A percentile compares a stretch with the other conserved stretches of the same genome.
These are phyloP conservation scores for Fusarium sp. DNA, from an alignment of 2,329 filamentous ascomycete species.

Conservation along the genomic window DNA sequence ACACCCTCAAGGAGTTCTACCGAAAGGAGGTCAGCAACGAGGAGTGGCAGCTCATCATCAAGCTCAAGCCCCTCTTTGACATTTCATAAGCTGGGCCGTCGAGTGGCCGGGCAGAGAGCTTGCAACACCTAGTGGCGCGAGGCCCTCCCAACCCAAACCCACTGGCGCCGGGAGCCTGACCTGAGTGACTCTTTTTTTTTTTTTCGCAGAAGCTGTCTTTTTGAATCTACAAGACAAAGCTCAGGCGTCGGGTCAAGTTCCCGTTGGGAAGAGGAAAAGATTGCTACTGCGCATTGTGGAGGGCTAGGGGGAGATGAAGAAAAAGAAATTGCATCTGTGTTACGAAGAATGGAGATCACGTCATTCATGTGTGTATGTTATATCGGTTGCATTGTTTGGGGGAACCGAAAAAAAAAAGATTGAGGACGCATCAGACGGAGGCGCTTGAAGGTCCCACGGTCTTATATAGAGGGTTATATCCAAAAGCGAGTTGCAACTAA, in stretches of 20 bases:
- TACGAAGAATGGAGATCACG: neutral
- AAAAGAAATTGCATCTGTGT: conserved; percentile 23
- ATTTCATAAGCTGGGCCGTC: conserved; percentile 68
- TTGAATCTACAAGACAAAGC: neutral
- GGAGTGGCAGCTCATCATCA: conserved; percentile 94
- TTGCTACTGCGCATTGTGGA: conserved; percentile 4
- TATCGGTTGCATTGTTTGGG: conserved; percentile 25
- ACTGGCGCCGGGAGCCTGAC: conserved; percentile 20
- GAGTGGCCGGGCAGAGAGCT: neutral
- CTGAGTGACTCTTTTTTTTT: neutral
- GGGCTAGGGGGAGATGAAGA: conserved; percentile 4
- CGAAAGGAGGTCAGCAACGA: conserved; percentile 87
- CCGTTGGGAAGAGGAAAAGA: conserved; percentile 1
- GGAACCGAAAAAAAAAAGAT: conserved; percentile 6
- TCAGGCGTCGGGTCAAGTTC: conserved; percentile 2
- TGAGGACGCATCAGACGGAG: conserved; percentile 12
- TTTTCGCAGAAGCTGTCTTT: neutral
- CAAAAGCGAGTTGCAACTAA: conserved; percentile 19
- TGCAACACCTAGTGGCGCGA: neutral
- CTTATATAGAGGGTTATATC: conserved; percentile 21
- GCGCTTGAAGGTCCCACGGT: conserved; percentile 4
- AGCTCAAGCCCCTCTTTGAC: conserved; percentile 95
- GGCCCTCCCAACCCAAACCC: neutral
- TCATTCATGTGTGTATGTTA: conserved; percentile 15
- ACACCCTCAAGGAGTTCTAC: conserved; percentile 97